These are phyloP conservation scores for Keithomyces neogunnii DNA, from an alignment of 2,329 filamentous ascomycete genomes.

Conservation along the genomic window DNA sequence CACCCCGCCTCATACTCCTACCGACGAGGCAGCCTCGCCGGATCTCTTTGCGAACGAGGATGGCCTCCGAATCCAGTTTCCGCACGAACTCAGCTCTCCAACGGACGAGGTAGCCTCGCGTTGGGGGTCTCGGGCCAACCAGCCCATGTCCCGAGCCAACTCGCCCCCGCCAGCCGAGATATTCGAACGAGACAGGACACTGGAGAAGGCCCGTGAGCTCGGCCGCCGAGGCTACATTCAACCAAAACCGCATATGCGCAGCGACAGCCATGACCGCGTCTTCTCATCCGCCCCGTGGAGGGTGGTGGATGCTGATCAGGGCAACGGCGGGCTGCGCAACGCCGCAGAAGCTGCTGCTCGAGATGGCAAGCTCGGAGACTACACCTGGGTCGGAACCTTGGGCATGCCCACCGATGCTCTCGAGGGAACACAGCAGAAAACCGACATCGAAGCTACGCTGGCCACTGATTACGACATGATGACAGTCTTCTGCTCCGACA, in stretches of 20 bases:
- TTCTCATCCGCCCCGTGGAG: conserved; percentile 77
- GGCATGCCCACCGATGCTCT: conserved; percentile 91
- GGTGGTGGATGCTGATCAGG: conserved; percentile 77
- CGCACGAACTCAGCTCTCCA: conserved; percentile 47
- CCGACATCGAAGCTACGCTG: conserved; percentile 75
- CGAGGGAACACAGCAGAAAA: conserved; percentile 62
- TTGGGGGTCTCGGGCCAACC: conserved; percentile 69
- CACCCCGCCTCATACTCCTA: conserved; percentile 48
- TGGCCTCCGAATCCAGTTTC: conserved; percentile 48
- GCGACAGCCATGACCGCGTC: conserved; percentile 57
- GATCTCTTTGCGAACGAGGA: conserved; percentile 51
- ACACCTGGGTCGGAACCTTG: conserved; percentile 85
- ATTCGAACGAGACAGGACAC: conserved; percentile 54
- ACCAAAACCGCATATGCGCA: conserved; percentile 41
- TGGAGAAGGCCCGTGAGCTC: conserved; percentile 49
- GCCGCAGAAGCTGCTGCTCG: conserved; percentile 72
- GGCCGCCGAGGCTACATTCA: conserved; percentile 50
- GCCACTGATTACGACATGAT: conserved; percentile 76
- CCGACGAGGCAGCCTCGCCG: conserved; percentile 33
- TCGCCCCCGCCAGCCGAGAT: conserved; percentile 69
- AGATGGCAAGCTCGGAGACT: conserved; percentile 60
- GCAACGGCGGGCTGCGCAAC: conserved; percentile 86
- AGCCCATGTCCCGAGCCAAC: conserved; percentile 68
- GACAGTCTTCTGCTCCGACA: conserved; percentile 79
- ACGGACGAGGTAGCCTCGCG: conserved; percentile 67